A percentile compares a stretch with the other conserved stretches of the same genome.
Evolutionary conservation across 2,329 filamentous ascomycete species (phyloP).

Genomic region (Metarhizium humberi): DNA sequence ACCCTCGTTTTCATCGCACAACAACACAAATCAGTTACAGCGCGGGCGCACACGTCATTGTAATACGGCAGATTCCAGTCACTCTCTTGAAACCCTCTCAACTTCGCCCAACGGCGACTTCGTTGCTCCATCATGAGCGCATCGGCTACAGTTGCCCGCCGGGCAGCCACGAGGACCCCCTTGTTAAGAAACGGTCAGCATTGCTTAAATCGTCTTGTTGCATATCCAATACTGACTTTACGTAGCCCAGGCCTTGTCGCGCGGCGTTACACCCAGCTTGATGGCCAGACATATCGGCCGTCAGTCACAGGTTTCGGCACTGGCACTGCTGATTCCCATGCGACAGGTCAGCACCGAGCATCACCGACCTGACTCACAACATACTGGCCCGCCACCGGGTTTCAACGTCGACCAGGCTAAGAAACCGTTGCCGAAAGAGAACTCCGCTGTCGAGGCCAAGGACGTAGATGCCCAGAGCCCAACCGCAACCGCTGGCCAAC

Average conservation of each 20-base stretch:
- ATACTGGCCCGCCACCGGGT: conserved; percentile 68
- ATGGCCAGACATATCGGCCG: conserved; percentile 37
- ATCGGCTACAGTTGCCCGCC: conserved; percentile 44
- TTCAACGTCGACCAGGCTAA: conserved; percentile 88
- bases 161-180: conserved; percentile 44
- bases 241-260: conserved; percentile 36
- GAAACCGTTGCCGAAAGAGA: conserved; percentile 63
- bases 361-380: conserved; percentile 38
- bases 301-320: conserved; percentile 37
- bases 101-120: neutral
- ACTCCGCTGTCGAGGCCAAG: conserved; percentile 21
- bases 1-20: neutral
- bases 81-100: neutral
- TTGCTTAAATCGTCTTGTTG: conserved; percentile 1
- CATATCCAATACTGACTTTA: conserved; percentile 3
- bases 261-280: conserved; percentile 35
- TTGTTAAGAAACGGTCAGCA: conserved; percentile 38
- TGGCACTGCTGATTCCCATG: conserved; percentile 48
- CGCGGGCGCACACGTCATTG: conserved; percentile 4
- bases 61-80: neutral
- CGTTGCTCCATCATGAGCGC: conserved; percentile 38
- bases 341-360: conserved; percentile 51
- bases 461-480: conserved; percentile 17
- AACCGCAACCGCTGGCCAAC: conserved; percentile 18
- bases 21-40: neutral